Percentiles rank a stretch among this genome's conserved stretches.
Conservation (phyloP, 768 basidiomycete genomes). For the Tremella yokohamensis region DNA sequence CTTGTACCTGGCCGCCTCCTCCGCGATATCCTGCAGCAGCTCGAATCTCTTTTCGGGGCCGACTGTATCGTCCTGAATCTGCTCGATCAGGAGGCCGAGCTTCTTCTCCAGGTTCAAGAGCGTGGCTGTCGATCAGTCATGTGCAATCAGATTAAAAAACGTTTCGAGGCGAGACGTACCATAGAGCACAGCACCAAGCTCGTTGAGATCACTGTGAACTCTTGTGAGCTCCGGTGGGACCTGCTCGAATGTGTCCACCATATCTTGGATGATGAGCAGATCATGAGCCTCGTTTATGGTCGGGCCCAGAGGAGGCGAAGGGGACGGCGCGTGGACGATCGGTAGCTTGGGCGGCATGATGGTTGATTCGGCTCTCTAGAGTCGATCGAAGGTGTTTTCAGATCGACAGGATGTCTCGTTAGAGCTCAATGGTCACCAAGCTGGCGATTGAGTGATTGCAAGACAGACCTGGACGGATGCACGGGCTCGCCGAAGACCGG, state of each 20-base stretch:
- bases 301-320: conserved; percentile 27
- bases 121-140: conserved; percentile 58
- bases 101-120: conserved; percentile 76
- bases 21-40: conserved; percentile 86
- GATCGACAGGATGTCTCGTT: too few relatives aligned
- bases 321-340: conserved; percentile 14
- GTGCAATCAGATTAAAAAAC: background rate
- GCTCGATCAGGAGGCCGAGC: conserved; percentile 67
- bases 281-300: conserved; percentile 39
- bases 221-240: conserved; percentile 91
- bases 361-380: too few relatives aligned
- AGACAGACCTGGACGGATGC: too few relatives aligned
- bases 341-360: conserved; percentile 30
- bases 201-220: conserved; percentile 90
- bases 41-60: conserved; percentile 64
- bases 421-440: too few relatives aligned
- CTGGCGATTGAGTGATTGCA: too few relatives aligned
- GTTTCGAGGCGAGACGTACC: conserved; percentile 38
- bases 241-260: conserved; percentile 77
- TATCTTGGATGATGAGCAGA: conserved; percentile 42
- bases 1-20: conserved; percentile 85
- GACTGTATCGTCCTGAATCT: conserved; percentile 60
- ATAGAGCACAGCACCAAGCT: conserved; percentile 90
- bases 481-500: too few relatives aligned
- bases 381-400: too few relatives aligned